Percentiles rank a stretch among this genome's conserved stretches.
phyloP scores from a whole-genome alignment of 495 filamentous ascomycete species.

The Neurospora sp. region DNA sequence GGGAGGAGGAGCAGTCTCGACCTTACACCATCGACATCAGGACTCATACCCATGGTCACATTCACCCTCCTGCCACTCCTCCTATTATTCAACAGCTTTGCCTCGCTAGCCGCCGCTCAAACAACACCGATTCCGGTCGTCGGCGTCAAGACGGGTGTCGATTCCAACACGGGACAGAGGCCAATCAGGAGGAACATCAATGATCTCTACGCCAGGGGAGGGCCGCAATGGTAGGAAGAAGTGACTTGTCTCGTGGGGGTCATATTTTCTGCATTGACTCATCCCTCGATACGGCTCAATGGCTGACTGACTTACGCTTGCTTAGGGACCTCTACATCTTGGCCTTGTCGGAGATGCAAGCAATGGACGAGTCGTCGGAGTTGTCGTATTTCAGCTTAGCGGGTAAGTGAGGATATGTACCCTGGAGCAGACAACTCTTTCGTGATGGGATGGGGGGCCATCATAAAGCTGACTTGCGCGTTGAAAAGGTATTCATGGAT shows the following conservation, averaged over 20 bases:
- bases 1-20: neutral
- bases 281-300: neutral
- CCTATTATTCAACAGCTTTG: neutral
- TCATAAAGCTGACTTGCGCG: neutral
- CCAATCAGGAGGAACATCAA: constrained; percentile 31
- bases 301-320: constrained; percentile 1
- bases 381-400: constrained; percentile 38
- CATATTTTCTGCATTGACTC: neutral
- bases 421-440: neutral
- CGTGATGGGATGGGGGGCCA: neutral
- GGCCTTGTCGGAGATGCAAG: constrained; percentile 31
- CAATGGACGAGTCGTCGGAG: constrained; percentile 27
- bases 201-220: constrained; percentile 21
- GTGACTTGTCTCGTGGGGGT: neutral
- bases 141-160: constrained; percentile 27
- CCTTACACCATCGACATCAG: neutral
- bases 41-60: neutral
- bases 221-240: constrained; percentile 27
- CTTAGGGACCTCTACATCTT: constrained; percentile 36
- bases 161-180: constrained; percentile 20
- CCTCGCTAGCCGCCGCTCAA: neutral
- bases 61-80: neutral
- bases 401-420: constrained; percentile 22
- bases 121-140: constrained; percentile 20
- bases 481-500: constrained; percentile 41